Base-by-base conservation (phyloP, 2,329 filamentous ascomycete genomes). In the Colletotrichum tropicicola region DNA sequence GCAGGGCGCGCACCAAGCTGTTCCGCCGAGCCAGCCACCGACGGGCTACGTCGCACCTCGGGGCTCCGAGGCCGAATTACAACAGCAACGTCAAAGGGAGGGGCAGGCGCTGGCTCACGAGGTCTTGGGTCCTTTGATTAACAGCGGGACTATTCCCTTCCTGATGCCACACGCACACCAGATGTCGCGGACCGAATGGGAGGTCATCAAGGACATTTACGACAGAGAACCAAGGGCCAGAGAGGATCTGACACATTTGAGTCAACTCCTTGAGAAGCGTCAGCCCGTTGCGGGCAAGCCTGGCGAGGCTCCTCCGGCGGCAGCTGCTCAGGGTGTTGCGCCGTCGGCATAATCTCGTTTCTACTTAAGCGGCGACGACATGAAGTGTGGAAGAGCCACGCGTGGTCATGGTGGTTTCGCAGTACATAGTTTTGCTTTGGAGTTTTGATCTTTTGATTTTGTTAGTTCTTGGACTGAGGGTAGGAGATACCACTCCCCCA, bases 101-200 rank as follows among this genome's bases (percentile, higher is more conserved):
- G 89, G 89, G 4, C 80, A 89, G 69, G 78, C 80, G 3, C 80
- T 86, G 15, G 91, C 91, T 0, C 78, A 82, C 1, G 85, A 90
- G 63, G 85, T 92, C 1, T 82, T 93, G 0, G 91, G 91, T 0
- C 76, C 83, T 0, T 81, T 91, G 45, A 85, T 90, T 12, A 82
- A 81, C 21, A 86, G 87, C 15, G 87, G 90, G 0, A 91, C 90
- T 0, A 88, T 92, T 8, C 83, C 87, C 23, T 91, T 93, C 70
- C 79, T 94, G 5, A 80, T 93, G 45, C 87, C 89, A 5, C 89
- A 92, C 68, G 90, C 90, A 1, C 87, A 85, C 19, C 85, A 86
- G 52, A 92, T 92, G 82, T 84, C 89, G 47, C 82, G 87, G n/a
- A 80, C 86, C 15, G 92, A 97, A 73, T 91, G 96, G 86, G 83